Evolutionary conservation across 2,329 filamentous ascomycete species (phyloP).

Genomic region (Aspergillus pseudonomiae): DNA sequence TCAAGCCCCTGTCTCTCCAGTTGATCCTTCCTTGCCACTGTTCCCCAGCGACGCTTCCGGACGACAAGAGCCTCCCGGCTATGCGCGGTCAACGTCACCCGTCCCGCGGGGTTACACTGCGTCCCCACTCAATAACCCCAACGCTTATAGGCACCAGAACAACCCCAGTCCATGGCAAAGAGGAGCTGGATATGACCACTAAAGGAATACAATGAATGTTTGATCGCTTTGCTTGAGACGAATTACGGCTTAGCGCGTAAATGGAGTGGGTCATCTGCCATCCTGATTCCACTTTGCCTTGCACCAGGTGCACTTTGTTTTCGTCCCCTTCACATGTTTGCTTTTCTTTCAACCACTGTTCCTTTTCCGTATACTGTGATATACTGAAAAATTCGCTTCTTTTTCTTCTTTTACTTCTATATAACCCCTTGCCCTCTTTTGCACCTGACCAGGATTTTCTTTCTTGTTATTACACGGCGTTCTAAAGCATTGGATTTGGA

Average conservation of each 20-base stretch:
- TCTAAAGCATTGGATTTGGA: constrained; percentile 39
- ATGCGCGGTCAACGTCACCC: constrained; percentile 38
- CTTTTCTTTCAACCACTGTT: constrained; percentile 16
- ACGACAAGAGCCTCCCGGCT: constrained; percentile 45
- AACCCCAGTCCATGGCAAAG: constrained; percentile 67
- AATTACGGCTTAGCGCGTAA: constrained; percentile 42
- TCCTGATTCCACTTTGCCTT: constrained; percentile 24
- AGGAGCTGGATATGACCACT: constrained; percentile 66
- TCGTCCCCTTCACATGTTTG: constrained; percentile 13
- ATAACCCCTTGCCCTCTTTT: constrained; percentile 16
- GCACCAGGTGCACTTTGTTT: constrained; percentile 10
- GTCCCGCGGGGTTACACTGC: constrained; percentile 36
- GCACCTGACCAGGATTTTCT: constrained; percentile 21
- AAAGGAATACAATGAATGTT: constrained; percentile 30
- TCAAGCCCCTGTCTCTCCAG: constrained; percentile 52
- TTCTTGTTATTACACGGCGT: constrained; percentile 32
- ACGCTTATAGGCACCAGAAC: constrained; percentile 52
- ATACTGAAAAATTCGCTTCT: constrained; percentile 22
- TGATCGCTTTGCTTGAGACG: constrained; percentile 37
- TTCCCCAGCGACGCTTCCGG: constrained; percentile 48
- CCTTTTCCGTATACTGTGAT: constrained; percentile 27
- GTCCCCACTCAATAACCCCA: constrained; percentile 36
- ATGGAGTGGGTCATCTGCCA: constrained; percentile 29
- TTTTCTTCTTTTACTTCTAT: constrained; percentile 12
- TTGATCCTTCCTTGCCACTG: constrained; percentile 50